Evolutionary conservation across 1,139 yeast genomes (phyloP), one percentile per base, ranked within the genome.

Genomic region (Saccharomycopsis crataegensis): DNA sequence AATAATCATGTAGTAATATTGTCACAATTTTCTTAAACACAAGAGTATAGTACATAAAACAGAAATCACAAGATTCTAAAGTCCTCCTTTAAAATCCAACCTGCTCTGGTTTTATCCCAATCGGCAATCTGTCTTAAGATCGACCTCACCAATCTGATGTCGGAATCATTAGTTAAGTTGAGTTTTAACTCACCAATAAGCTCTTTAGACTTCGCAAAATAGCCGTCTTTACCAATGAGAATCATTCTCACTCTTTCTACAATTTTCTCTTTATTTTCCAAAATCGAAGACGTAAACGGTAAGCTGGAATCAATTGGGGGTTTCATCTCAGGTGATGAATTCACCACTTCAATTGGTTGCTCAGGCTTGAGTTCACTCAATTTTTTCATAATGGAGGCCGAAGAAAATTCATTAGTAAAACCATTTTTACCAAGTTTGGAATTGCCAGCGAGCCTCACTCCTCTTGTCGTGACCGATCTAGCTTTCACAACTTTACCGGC

Each of bases 41-140:
- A 22, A 22, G 28, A 22, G 4, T 22, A 22, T 22, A 22, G 28
- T 22, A 38, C 6, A 38, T 38, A 38, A n/a, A 38, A n/a, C 16
- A 16, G 16, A 38, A 3, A 4, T 36, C 40, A 36, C n/a, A 36
- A 36, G 16, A 46, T 31, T 46, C 31, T 36, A 46, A 8, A 17
- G 2, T 17, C 28, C 17, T 7, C 74, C 59, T 82, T 82, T 45
- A 88, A 67, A 1, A 64, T 64, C 96, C 97, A 90, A 0, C 82
- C 83, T 52, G 78, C 77, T 45, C 66, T 67, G 1, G 58, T 63
- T 8, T 71, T 67, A 59, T 83, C 79, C 93, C 96, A 91, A 0
- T 64, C 68, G 5, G 96, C 88, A 16, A 88, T 78, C 52, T 80
- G 78, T 55, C 80, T 76, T 52, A 91, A 65, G 77, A 90, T 76